Evolutionary conservation across 2,329 filamentous ascomycete genomes (phyloP).

Genomic region (Penicillium hesseltinei): DNA sequence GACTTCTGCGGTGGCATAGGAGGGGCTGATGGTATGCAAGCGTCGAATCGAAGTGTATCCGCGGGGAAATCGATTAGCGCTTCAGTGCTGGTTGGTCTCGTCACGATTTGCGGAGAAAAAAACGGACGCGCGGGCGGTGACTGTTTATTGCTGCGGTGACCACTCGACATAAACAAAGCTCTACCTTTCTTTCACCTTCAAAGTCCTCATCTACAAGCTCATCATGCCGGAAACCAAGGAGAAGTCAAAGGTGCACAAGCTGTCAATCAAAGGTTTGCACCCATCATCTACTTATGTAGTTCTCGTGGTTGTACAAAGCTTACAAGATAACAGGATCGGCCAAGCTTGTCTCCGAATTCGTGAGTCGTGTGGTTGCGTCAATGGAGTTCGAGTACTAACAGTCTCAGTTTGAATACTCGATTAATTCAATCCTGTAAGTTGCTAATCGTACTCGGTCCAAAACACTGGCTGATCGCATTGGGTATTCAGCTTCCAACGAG

Average conservation of each 20-base stretch:
- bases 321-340: constrained; percentile 57
- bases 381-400: constrained; percentile 3
- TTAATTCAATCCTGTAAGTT: constrained; percentile 86
- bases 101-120: constrained; percentile 35
- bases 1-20: constrained; percentile 38
- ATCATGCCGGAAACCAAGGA: constrained; percentile 53
- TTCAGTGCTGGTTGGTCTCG: not conserved
- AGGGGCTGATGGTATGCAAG: constrained; percentile 9
- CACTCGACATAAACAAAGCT: constrained; percentile 39
- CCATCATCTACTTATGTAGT: not conserved
- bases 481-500: constrained; percentile 70
- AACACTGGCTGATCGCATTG: constrained; percentile 20
- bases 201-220: constrained; percentile 4
- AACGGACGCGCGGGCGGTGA: constrained; percentile 26
- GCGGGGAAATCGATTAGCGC: not conserved
- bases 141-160: constrained; percentile 38
- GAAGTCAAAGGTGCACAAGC: constrained; percentile 90
- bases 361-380: constrained; percentile 50
- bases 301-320: constrained; percentile 21
- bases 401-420: constrained; percentile 87
- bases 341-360: constrained; percentile 92
- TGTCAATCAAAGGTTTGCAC: constrained; percentile 57
- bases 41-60: constrained; percentile 3
- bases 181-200: constrained; percentile 4
- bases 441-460: not conserved